These are phyloP conservation scores for Forsythia suspensa DNA, from an alignment of 257 asterid species.

Conservation along the genomic window DNA sequence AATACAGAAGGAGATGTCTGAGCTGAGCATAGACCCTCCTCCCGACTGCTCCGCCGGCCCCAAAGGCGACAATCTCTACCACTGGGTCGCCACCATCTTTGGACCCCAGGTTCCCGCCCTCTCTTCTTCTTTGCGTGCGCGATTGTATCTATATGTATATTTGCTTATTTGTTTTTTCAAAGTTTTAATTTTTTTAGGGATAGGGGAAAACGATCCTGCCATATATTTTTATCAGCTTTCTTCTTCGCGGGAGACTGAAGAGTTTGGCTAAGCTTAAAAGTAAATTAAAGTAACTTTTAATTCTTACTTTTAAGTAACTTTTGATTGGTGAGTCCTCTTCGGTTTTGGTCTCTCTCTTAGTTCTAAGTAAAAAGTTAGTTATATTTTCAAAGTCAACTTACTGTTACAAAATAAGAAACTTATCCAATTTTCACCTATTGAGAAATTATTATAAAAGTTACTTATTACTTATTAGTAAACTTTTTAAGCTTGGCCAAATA, in stretches of 20 bases:
- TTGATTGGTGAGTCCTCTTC: too few species aligned
- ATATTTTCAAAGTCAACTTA: too few species aligned
- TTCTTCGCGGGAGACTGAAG: background rate
- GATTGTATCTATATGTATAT: slow-evolving; percentile 14
- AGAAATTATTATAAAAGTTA: background rate
- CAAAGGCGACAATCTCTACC: slow-evolving; percentile 96
- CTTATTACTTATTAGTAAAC: background rate
- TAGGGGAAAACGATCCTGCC: background rate
- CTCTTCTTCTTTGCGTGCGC: background rate
- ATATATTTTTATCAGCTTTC: background rate
- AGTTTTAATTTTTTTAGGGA: background rate
- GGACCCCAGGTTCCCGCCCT: slow-evolving; percentile 83
- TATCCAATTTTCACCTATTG: background rate
- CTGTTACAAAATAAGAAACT: too few species aligned
- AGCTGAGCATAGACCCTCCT: slow-evolving; percentile 73
- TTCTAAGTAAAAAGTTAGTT: background rate
- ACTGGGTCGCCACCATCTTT: slow-evolving; percentile 92
- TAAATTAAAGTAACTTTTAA: too few species aligned
- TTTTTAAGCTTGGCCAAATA: background rate
- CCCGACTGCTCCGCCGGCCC: slow-evolving; percentile 95
- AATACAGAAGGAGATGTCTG: slow-evolving; percentile 88
- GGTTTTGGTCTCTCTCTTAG: too few species aligned
- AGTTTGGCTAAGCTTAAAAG: background rate
- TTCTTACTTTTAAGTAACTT: too few species aligned
- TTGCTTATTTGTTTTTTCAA: background rate